phyloP scores from a whole-genome alignment of 1,139 yeast species.

The Yamadazyma spencermartinsiae region DNA sequence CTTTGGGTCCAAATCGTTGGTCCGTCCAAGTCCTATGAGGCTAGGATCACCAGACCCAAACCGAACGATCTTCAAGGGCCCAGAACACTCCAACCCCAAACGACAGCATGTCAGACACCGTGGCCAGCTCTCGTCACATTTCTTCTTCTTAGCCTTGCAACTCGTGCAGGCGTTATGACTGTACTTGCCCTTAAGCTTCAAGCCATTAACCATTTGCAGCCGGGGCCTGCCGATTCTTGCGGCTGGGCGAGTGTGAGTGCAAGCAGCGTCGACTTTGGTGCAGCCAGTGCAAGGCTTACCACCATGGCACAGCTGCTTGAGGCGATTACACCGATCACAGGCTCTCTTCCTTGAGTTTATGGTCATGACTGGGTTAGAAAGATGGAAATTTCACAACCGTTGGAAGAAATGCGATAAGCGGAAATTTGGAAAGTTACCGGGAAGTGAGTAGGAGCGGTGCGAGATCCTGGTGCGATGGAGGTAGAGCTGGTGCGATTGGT shows the following conservation, averaged over 20 bases:
- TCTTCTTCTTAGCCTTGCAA: slow-evolving; percentile 60
- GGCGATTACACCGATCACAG: slow-evolving; percentile 21
- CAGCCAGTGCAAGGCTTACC: slow-evolving; percentile 16
- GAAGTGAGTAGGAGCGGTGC: too few relatives aligned
- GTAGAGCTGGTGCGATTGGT: too few relatives aligned
- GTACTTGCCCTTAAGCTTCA: slow-evolving; percentile 5
- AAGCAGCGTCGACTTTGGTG: slow-evolving; percentile 5
- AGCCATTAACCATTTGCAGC: neutral
- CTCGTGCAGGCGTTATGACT: slow-evolving; percentile 58
- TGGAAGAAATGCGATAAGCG: too few relatives aligned
- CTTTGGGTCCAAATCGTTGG: too few relatives aligned
- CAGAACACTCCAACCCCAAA: slow-evolving; percentile 41
- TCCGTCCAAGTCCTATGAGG: neutral
- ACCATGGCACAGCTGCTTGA: slow-evolving; percentile 18
- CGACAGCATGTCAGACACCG: slow-evolving; percentile 52
- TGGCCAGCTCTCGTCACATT: slow-evolving; percentile 62
- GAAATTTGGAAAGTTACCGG: too few relatives aligned
- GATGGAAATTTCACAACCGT: too few relatives aligned
- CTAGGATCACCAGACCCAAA: too few relatives aligned
- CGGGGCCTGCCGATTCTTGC: slow-evolving; percentile 18
- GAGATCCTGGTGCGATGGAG: too few relatives aligned
- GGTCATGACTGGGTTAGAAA: too few relatives aligned
- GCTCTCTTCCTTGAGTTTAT: slow-evolving; percentile 10
- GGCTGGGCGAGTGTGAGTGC: slow-evolving; percentile 14
- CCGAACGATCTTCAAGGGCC: slow-evolving; percentile 7